Base-by-base conservation (phyloP, 2,329 filamentous ascomycete species). In the Septoria linicola region DNA sequence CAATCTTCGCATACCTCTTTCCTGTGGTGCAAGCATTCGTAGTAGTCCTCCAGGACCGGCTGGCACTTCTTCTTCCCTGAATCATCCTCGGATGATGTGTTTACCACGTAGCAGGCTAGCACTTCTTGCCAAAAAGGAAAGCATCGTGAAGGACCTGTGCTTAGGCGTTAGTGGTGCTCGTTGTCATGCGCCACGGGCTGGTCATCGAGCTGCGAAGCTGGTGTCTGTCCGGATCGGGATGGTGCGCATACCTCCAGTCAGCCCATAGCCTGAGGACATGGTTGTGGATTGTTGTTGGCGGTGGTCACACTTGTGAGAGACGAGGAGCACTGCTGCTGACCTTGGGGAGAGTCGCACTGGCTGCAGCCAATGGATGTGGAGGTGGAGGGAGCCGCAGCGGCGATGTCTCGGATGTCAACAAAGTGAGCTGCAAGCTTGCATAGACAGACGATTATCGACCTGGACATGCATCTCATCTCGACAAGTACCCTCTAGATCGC, bases 51-150 rank as follows among this genome's bases (percentile, higher is more conserved):
- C 61, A 97, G 79, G 3, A 84, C 81, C 13, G 88, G 85, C 14
- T 80, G 76, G 72, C 95, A 99, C 76, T 95, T 95, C 73, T 84
- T 87, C 77, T 91, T 93, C 63, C 89, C 89, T 13, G 83, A 82
- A 49, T 92, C 87, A 59, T 86, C 77, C 47, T 92, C 88, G 58
- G 85, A 76, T 60, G 80, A 81, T 49, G 89, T 89, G 77, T 97
- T 97, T 69, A 96, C 85, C 55, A 96, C 90, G 73, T 99, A 99
- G 83, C 93, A 99, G 66, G 90, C 90, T 70, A 99, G 87, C 61
- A 97, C 84, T 76, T 99, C 93, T 77, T 99, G 93, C 93, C 93
- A 99, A 83, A 96, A 99, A 70, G 91, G 89, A 79, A 96, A 97
- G 84, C 93, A 99, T 73, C 92, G 88, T 65, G 78, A 80, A 61